Evolutionary conservation across 2,329 filamentous ascomycete genomes (phyloP), one percentile per base, ranked within the genome.

Genomic region (Diaporthe sp.): DNA sequence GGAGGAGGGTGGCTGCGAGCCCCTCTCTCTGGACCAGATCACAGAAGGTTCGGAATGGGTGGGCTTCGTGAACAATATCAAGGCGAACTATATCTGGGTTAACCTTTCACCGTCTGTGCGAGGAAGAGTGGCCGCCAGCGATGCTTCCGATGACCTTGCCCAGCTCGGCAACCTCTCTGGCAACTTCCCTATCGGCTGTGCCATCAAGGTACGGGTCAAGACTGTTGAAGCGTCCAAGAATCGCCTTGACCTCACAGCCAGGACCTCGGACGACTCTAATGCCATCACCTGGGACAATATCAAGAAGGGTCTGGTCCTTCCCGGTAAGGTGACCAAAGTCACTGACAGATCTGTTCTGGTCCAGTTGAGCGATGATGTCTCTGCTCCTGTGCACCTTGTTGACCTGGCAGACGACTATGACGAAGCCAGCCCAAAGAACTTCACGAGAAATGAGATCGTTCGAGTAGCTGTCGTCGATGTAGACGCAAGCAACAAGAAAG

Each of bases 11-110:
- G 79, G 84, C 4, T 78, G 78, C 0, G 80, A 86, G 46, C 86
- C 92, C 1, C 86, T 98, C 61, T 91, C 92, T 10, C 86, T 98
- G 44, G 92, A 94, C 37, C 91, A 94, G 76, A 86, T 99, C 77
- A 88, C 93, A 79, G 86, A 91, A 70, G 95, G 94, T 25, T 92
- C 93, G 25, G 90, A 89, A 2, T 92, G 94, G 84, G 84, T 97
- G 70, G 96, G 94, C 1, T 98, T 96, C 81, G 91, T 99, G 82
- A 99, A 98, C 88, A 98, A 98, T 81, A 88, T 96, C 77, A 90
- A 90, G 31, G 90, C 94, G 39, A 92, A 94, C 78, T 94, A 91
- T 81, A 88, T 98, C 31, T 98, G 97, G 96, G 93, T 97, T 61
- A 98, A 95, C 81, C 85, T 99, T 31, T 95, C 96, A 2, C 95